Evolutionary conservation across 768 basidiomycete genomes (phyloP).

Genomic region (Candolleomyces efflorescens): DNA sequence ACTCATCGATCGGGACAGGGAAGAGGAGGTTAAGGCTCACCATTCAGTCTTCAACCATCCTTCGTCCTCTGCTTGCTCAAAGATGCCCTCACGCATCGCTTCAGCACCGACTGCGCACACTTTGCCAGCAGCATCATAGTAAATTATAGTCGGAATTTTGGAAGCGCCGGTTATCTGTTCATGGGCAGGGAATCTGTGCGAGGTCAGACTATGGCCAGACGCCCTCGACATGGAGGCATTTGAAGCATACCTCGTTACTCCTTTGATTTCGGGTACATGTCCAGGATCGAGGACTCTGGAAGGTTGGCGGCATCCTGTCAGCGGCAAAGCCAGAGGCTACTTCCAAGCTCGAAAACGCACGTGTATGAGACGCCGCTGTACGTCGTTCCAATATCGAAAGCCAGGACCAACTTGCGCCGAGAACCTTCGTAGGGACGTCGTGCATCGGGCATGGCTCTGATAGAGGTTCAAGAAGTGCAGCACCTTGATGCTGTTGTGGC

Average conservation of each 20-base stretch:
- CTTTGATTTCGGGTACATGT: constrained; percentile 15
- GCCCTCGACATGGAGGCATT: not conserved
- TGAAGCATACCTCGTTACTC: constrained; percentile 15
- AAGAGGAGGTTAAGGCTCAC: constrained; percentile 26
- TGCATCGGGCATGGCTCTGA: constrained; percentile 6
- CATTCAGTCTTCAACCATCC: constrained; percentile 45
- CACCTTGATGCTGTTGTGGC: too few relatives aligned
- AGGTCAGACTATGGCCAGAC: not conserved
- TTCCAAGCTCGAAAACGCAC: constrained; percentile 1
- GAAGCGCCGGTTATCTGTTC: constrained; percentile 35
- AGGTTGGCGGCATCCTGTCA: not conserved
- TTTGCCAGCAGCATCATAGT: constrained; percentile 35
- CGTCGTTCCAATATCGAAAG: constrained; percentile 39
- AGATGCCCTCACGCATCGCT: constrained; percentile 30
- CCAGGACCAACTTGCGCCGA: constrained; percentile 31
- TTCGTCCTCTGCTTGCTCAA: constrained; percentile 36
- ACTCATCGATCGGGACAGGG: not conserved
- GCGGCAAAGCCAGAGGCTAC: not conserved
- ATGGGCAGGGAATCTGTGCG: constrained; percentile 39
- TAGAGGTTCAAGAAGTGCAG: too few relatives aligned
- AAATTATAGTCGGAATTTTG: constrained; percentile 46
- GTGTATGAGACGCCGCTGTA: constrained; percentile 41
- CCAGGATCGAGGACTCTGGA: constrained; percentile 35
- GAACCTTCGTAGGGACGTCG: constrained; percentile 13
- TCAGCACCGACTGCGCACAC: constrained; percentile 41